phyloP scores from a whole-genome alignment of 2,329 filamentous ascomycete species.

The Plectosphaerella cucumerina region DNA sequence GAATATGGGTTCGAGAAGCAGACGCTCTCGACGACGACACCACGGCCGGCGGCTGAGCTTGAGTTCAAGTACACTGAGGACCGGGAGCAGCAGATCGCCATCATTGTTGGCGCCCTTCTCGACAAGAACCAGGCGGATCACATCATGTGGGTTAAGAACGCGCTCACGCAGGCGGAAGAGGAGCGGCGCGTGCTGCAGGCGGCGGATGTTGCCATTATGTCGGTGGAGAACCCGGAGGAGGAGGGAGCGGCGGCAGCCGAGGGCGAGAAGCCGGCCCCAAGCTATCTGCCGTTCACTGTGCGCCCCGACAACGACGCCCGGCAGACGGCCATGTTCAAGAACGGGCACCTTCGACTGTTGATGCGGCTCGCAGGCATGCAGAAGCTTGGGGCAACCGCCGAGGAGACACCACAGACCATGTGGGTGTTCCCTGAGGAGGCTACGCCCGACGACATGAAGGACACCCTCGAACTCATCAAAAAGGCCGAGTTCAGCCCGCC shows the following conservation, averaged over 20 bases:
- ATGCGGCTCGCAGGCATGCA: slow-evolving; percentile 73
- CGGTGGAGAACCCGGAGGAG: slow-evolving; percentile 18
- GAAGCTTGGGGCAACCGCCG: slow-evolving; percentile 45
- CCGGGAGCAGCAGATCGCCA: slow-evolving; percentile 67
- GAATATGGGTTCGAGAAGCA: slow-evolving; percentile 89
- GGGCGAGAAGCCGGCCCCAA: slow-evolving; percentile 35
- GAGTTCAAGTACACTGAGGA: slow-evolving; percentile 73
- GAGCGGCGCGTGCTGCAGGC: slow-evolving; percentile 76
- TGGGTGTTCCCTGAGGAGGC: slow-evolving; percentile 74
- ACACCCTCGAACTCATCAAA: slow-evolving; percentile 68
- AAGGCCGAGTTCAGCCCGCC: slow-evolving; percentile 76
- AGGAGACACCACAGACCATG: slow-evolving; percentile 69
- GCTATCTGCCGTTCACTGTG: slow-evolving; percentile 40
- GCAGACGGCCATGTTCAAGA: slow-evolving; percentile 78
- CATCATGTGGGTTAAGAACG: slow-evolving; percentile 76
- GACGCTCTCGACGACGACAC: slow-evolving; percentile 53
- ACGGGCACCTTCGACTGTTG: slow-evolving; percentile 79
- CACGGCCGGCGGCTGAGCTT: slow-evolving; percentile 72
- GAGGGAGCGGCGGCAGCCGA: slow-evolving; percentile 16
- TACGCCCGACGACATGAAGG: slow-evolving; percentile 60
- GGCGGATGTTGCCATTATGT: slow-evolving; percentile 58
- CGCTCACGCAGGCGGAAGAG: slow-evolving; percentile 62
- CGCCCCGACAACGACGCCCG: slow-evolving; percentile 62
- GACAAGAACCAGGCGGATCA: slow-evolving; percentile 74
- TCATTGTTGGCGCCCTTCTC: slow-evolving; percentile 74